Base-by-base conservation (phyloP, 805 yeast species). In the Ogataea haglerorum region DNA sequence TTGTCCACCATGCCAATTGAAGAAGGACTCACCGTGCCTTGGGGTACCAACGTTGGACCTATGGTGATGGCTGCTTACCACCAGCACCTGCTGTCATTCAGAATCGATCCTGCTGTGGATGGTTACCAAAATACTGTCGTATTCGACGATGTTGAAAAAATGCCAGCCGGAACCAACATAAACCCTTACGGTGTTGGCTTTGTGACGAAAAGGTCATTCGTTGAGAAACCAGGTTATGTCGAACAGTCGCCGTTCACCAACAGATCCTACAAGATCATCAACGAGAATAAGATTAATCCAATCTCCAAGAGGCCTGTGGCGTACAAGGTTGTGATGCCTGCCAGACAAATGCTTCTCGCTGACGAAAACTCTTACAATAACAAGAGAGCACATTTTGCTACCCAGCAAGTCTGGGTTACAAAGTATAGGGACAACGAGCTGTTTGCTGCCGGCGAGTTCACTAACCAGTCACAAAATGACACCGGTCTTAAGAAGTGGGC, bases 1-100 rank as follows among this genome's bases (percentile, higher is more conserved):
- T 71, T 85, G 50, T 84, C 93, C 25, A 85, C 95, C 42, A 83
- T 81, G 83, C 88, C 89, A 51, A 80, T 83, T 53, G 91, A 85
- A 50, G 80, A 76, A 51, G 80, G 74, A 56, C 73, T 73, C 45
- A 72, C 68, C 37, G 85, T 82, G 46, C 84, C 84, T 47, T 76
- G 78, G 75, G 90, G 90, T 54, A 85, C 89, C 19, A 72, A 75
- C 48, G 83, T 85, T 44, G 88, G 86, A 29, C 90, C 89, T 47
- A 78, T 83, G 56, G 89, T 80, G 41, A 73, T 83, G 74, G 95
- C 95, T 38, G 82, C 90, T 23, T 82, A 80, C 69, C 95, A 85
- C 62, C 95, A 85, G 68, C 95, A 85, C 66, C 71, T 85, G 58
- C 69, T 85, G 53, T 78, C 85, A 6, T 80, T 84, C 67, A 78